phyloP scores from a whole-genome alignment of 768 basidiomycete genomes.

The Leccinum obscurum region DNA sequence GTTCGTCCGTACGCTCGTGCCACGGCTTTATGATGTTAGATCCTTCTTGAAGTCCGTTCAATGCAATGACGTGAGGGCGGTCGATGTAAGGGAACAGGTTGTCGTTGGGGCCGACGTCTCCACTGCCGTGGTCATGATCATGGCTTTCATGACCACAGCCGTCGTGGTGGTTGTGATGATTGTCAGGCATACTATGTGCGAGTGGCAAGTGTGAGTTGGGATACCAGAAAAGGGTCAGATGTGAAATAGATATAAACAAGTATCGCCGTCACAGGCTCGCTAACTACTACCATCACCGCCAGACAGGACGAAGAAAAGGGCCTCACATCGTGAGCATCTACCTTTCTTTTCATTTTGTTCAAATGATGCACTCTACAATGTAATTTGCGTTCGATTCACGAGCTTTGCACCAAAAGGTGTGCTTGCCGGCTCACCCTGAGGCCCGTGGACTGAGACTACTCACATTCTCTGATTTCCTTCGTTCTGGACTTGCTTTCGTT shows the following conservation, averaged over 20 bases:
- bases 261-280: neutral
- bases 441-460: slow-evolving; percentile 70
- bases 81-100: slow-evolving; percentile 79
- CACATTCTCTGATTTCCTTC: slow-evolving; percentile 44
- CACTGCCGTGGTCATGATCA: slow-evolving; percentile 56
- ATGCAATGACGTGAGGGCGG: slow-evolving; percentile 72
- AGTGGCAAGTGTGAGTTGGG: neutral
- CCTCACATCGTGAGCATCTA: slow-evolving; percentile 17
- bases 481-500: neutral
- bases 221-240: neutral
- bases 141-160: slow-evolving; percentile 60
- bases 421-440: slow-evolving; percentile 77
- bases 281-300: neutral
- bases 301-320: neutral
- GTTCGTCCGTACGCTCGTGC: slow-evolving; percentile 74
- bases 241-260: slow-evolving; percentile 21
- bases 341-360: slow-evolving; percentile 9
- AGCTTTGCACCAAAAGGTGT: slow-evolving; percentile 67
- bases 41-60: slow-evolving; percentile 61
- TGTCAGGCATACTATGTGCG: slow-evolving; percentile 15
- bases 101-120: slow-evolving; percentile 53
- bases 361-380: slow-evolving; percentile 58
- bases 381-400: slow-evolving; percentile 90
- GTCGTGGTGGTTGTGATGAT: slow-evolving; percentile 46
- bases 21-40: slow-evolving; percentile 82